Evolutionary conservation across 2,329 filamentous ascomycete genomes (phyloP).

Genomic region (Aspergillus pseudonomiae): DNA sequence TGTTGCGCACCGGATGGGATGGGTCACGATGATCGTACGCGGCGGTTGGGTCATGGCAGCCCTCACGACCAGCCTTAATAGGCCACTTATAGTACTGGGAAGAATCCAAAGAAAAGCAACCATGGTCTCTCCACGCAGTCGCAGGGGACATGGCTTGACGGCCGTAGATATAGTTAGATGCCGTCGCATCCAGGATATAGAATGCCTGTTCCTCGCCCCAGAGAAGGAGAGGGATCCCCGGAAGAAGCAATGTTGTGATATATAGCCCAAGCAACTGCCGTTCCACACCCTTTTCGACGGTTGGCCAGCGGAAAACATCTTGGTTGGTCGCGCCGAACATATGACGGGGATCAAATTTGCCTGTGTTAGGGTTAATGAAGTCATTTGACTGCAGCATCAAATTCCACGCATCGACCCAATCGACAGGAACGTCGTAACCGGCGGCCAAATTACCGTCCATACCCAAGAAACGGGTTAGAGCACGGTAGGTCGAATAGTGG

Average conservation of each 20-base stretch:
- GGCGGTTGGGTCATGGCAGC: slow-evolving; percentile 61
- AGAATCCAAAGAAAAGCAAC: slow-evolving; percentile 63
- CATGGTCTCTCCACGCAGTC: slow-evolving; percentile 66
- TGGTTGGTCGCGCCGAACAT: slow-evolving; percentile 68
- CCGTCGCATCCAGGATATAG: slow-evolving; percentile 66
- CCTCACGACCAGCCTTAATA: slow-evolving; percentile 55
- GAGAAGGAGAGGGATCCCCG: slow-evolving; percentile 62
- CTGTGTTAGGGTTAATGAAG: slow-evolving; percentile 62
- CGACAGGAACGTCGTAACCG: slow-evolving; percentile 56
- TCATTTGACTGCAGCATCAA: slow-evolving; percentile 62
- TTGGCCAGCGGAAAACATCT: slow-evolving; percentile 67
- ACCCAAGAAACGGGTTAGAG: slow-evolving; percentile 63
- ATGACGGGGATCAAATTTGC: slow-evolving; percentile 65
- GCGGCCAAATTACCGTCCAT: slow-evolving; percentile 60
- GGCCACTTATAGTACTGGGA: slow-evolving; percentile 63
- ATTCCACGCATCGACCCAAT: slow-evolving; percentile 61
- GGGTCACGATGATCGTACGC: slow-evolving; percentile 66
- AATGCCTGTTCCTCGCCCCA: slow-evolving; percentile 72
- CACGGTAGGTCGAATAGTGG: slow-evolving; percentile 66
- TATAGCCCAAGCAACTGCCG: slow-evolving; percentile 61
- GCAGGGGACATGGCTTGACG: slow-evolving; percentile 64
- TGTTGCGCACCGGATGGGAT: slow-evolving; percentile 62
- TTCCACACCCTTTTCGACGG: slow-evolving; percentile 59
- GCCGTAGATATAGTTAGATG: slow-evolving; percentile 67
- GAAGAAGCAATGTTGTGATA: slow-evolving; percentile 62